Evolutionary conservation across 1,284 basidiomycete species (phyloP).

Genomic region (Leccinum ponderosum): DNA sequence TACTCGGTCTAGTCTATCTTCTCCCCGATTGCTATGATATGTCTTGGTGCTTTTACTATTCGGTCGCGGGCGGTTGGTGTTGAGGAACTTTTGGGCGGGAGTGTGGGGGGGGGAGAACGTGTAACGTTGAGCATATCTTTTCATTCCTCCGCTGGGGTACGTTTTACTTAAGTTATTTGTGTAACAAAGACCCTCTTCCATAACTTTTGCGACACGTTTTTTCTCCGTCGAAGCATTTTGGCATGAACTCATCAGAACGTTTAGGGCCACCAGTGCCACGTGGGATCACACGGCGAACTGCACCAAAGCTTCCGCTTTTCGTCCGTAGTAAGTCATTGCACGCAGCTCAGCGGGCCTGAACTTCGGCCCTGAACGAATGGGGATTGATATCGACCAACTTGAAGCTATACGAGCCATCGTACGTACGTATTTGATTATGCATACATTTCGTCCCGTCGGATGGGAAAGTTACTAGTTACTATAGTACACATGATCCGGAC

Average conservation of each 20-base stretch:
- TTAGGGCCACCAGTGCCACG: not conserved
- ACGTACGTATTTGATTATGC: not conserved
- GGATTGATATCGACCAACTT: not conserved
- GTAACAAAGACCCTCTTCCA: not conserved
- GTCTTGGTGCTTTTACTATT: constrained; percentile 5
- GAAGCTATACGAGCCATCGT: not conserved
- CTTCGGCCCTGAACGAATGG: not conserved
- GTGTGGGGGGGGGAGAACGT: not conserved
- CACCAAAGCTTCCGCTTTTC: not conserved
- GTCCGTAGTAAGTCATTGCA: not conserved
- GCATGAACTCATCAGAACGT: not conserved
- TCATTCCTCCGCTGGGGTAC: not conserved
- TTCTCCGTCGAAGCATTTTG: not conserved
- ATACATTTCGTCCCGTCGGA: not conserved
- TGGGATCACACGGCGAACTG: constrained; percentile 1
- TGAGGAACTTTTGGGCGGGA: not conserved
- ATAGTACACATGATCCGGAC: too few relatives aligned
- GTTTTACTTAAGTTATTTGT: constrained; percentile 3
- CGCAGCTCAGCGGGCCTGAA: not conserved
- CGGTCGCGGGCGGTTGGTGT: not conserved
- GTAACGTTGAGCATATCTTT: not conserved
- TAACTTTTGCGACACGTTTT: constrained; percentile 7
- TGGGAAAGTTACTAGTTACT: too few relatives aligned
- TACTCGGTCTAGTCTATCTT: constrained; percentile 16
- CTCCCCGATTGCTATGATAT: constrained; percentile 13